Base-by-base conservation (phyloP, 2,329 filamentous ascomycete species). In the Penicillium sp. region DNA sequence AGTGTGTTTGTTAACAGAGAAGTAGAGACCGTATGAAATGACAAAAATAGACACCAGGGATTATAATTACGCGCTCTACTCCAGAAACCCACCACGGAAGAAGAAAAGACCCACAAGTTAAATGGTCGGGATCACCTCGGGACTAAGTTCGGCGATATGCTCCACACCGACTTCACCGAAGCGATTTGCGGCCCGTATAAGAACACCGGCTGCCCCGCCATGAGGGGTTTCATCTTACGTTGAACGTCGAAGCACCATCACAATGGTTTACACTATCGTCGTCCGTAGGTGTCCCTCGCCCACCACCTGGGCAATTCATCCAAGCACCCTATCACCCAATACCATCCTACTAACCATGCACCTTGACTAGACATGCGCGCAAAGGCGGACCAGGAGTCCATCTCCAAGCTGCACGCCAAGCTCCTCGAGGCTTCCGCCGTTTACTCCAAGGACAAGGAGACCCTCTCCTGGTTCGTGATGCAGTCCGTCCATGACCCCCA, bases 391-490 rank as follows among this genome's bases (percentile, higher is more conserved):
- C 72, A 78, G 11, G 81, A 83, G 48, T 78, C 77, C 66, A 85
- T 89, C 72, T 74, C 77, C 55, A 88, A 86, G 71, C 75, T 90
- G 52, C 82, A 84, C 63, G 82, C 82, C 51, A 90, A 90, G 76
- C 82, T 90, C 51, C 80, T 86, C 66, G 87, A 90, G 69, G 87
- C 87, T n/a, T 85, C 84, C 53, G 80, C 83, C 56, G 79, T 90
- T 56, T 90, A 90, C 74, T 82, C 80, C 57, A 78, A 87, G 58
- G 87, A 90, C 74, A 82, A 82, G 65, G 87, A 90, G 76, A 89
- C 82, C 0, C 64, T 86, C 51, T 80, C 77, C 41, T 90, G 87
- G 87, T 83, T 88, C 70, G 87, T 90, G 56, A 90, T 90, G 87
- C 87, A 90, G 74, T 84, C 85, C 63, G 79, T 84, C 51, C 77